Percentiles rank a stretch among this genome's conserved stretches.
Evolutionary conservation across 805 yeast genomes (phyloP).

Genomic region (Metschnikowia shivogae): DNA sequence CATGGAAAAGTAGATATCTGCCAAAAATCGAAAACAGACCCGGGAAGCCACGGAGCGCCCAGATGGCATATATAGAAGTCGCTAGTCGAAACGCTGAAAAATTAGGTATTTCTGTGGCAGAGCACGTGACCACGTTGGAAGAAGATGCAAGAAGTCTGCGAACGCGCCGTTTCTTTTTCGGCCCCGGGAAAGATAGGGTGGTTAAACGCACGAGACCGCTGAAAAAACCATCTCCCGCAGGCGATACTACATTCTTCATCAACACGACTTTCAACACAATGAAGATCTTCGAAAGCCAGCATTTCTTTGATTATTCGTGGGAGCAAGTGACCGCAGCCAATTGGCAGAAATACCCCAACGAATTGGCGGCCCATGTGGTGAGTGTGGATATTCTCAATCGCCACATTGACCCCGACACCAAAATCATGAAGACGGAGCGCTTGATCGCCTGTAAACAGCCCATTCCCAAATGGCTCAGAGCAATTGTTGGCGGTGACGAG

Average conservation of each 20-base stretch:
- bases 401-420: constrained; percentile 50
- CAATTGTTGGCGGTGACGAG: constrained; percentile 67
- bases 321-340: constrained; percentile 92
- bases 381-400: constrained; percentile 87
- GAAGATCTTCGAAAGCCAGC: constrained; percentile 74
- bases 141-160: too few species aligned
- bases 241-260: neutral
- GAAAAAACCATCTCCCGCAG: neutral
- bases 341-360: constrained; percentile 97
- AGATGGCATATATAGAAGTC: too few species aligned
- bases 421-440: constrained; percentile 71
- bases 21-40: too few species aligned
- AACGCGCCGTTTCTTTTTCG: constrained; percentile 3
- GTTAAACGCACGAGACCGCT: constrained; percentile 1
- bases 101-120: too few species aligned
- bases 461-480: constrained; percentile 77
- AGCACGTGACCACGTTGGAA: too few species aligned
- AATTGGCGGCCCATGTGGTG: constrained; percentile 83
- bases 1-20: too few species aligned
- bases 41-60: too few species aligned
- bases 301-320: constrained; percentile 81
- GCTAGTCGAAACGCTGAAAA: too few species aligned
- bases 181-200: constrained; percentile 4
- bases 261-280: constrained; percentile 31
- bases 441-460: constrained; percentile 84